Base-by-base conservation (phyloP, 2,329 filamentous ascomycete species). In the Alternaria dauci region DNA sequence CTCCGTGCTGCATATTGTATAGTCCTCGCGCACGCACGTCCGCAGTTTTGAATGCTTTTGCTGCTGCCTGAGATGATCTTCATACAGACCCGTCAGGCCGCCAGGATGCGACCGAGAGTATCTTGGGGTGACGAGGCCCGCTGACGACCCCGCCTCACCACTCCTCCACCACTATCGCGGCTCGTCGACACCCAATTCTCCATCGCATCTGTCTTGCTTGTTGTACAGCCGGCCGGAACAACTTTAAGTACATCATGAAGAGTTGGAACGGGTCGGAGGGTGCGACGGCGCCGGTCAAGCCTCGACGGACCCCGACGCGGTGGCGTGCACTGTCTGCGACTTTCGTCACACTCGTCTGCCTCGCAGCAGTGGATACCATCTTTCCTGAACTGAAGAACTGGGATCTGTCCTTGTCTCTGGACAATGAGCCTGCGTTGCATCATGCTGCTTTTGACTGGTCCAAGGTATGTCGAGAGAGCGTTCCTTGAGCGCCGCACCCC, bases 181-280 rank as follows among this genome's bases (percentile, higher is more conserved):
- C 42, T 46, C 55, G 59, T 26, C 42, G 28, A 60, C 46, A 42
- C 32, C 25, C 51, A 43, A 34, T 44, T 52, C 55, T 39, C 58
- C 55, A 55, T 38, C 47, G 42, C 41, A 23, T 30, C 38, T 34
- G 36, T 36, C 53, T 61, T 43, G 39, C 47, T 23, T n/a, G 32
- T 52, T 26, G 26, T 44, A 47, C 38, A 36, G 36, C 54, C 30
- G 47, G 16, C 26, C 41, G 51, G 55, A 28, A 28, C 39, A 6
- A 52, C 50, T 38, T 54, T 25, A 32, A 50, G 26, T 11, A 52
- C 63, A 68, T 54, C 34, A 71, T 72, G 71, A 73, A 73, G 60
- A 68, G 47, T 50, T 65, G 62, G 66, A 65, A 61, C 42, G 66
- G 48, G 55, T 26, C 59, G 34, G 61, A 52, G 43, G 48, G 59